A percentile compares a stretch with the other conserved stretches of the same genome.
These are phyloP conservation scores for Tylopilus plumbeoviolaceoides DNA, from an alignment of 768 basidiomycete species.

Conservation along the genomic window DNA sequence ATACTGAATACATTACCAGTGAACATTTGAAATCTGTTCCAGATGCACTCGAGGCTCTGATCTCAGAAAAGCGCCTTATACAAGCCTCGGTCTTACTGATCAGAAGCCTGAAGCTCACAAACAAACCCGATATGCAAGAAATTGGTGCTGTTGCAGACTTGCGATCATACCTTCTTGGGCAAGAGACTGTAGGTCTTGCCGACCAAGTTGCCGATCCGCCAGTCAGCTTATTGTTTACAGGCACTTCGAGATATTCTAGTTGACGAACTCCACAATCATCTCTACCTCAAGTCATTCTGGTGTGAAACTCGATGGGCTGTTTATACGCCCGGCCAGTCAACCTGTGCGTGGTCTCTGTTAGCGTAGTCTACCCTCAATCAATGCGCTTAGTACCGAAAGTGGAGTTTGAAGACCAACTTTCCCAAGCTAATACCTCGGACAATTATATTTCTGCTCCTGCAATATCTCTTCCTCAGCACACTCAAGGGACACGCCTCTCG, in stretches of 20 bases:
- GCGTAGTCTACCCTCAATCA: slow-evolving; percentile 7
- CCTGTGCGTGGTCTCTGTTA: slow-evolving; percentile 46
- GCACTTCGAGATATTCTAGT: slow-evolving; percentile 88
- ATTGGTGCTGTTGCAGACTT: slow-evolving; percentile 93
- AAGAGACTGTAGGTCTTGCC: slow-evolving; percentile 69
- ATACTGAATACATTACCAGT: slow-evolving; percentile 39
- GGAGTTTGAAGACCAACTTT: slow-evolving; percentile 55
- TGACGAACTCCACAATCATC: slow-evolving; percentile 92
- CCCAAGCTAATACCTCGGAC: slow-evolving; percentile 21
- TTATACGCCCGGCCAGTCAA: slow-evolving; percentile 75
- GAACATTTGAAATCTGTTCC: slow-evolving; percentile 90
- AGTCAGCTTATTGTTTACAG: slow-evolving; percentile 39
- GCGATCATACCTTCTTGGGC: slow-evolving; percentile 74
- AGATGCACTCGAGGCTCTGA: slow-evolving; percentile 87
- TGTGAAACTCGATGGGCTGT: slow-evolving; percentile 90
- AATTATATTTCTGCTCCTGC: slow-evolving; percentile 24
- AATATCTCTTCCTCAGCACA: slow-evolving; percentile 36
- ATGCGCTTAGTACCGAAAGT: slow-evolving; percentile 52
- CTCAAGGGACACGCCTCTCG: slow-evolving; percentile 48
- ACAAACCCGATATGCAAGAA: slow-evolving; percentile 88
- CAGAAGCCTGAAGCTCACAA: slow-evolving; percentile 84
- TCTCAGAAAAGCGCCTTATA: slow-evolving; percentile 90
- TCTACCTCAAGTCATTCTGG: slow-evolving; percentile 98
- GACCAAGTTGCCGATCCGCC: neutral
- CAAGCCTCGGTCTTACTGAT: slow-evolving; percentile 87